phyloP scores from a whole-genome alignment of 129 eudicot species.

The Erigeron canadensis region DNA sequence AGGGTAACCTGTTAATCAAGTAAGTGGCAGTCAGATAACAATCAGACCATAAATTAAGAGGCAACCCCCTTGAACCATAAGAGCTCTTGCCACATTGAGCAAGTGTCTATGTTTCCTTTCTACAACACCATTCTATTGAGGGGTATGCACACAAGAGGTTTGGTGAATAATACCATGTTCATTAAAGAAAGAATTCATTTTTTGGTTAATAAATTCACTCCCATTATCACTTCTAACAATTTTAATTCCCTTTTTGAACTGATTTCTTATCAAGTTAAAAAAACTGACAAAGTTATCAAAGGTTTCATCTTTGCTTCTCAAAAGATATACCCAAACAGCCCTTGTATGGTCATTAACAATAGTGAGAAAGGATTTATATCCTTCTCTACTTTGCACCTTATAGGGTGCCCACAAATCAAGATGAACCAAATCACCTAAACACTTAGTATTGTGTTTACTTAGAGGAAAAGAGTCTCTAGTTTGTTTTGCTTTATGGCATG shows the following conservation, averaged over 20 bases:
- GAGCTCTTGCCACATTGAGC: too few relatives aligned
- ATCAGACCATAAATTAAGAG: too few relatives aligned
- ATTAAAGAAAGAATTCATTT: too few relatives aligned
- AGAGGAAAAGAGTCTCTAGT: background rate
- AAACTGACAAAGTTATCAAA: background rate
- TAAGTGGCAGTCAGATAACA: too few relatives aligned
- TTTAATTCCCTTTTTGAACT: background rate
- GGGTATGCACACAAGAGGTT: too few relatives aligned
- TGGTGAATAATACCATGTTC: too few relatives aligned
- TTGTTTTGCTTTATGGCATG: background rate
- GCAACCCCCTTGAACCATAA: too few relatives aligned
- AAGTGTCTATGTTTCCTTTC: too few relatives aligned
- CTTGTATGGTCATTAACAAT: background rate
- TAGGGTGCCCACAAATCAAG: background rate
- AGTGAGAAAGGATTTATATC: background rate
- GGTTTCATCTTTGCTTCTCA: background rate
- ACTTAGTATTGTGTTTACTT: background rate
- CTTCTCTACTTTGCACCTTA: too few relatives aligned
- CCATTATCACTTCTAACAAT: background rate
- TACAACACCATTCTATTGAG: too few relatives aligned
- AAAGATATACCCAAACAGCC: background rate
- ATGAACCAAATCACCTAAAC: background rate
- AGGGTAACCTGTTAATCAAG: too few relatives aligned
- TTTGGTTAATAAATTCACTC: too few relatives aligned
- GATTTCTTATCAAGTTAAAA: background rate